Evolutionary conservation across 805 yeast genomes (phyloP).

Genomic region (Maudiozyma bulderi): DNA sequence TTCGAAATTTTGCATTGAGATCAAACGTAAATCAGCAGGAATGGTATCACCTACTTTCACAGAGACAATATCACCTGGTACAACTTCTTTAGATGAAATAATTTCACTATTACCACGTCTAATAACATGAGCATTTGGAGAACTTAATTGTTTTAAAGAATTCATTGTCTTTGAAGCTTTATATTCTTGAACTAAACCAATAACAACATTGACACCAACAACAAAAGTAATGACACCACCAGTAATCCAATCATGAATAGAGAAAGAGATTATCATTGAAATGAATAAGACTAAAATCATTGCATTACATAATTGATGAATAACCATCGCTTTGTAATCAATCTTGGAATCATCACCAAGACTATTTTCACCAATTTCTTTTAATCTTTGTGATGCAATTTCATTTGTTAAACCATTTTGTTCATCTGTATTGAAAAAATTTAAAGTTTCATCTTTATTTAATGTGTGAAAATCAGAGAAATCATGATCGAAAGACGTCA

Average conservation of each 20-base stretch:
- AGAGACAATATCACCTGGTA: constrained; percentile 90
- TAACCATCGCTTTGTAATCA: constrained; percentile 55
- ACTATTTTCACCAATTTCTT: constrained; percentile 71
- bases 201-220: constrained; percentile 81
- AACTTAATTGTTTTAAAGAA: constrained; percentile 84
- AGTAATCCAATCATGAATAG: constrained; percentile 91
- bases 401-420: constrained; percentile 54
- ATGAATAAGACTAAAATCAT: constrained; percentile 80
- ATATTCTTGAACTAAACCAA: constrained; percentile 93
- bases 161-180: constrained; percentile 89
- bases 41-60: constrained; percentile 89
- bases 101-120: constrained; percentile 66
- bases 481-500: constrained; percentile 8
- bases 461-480: constrained; percentile 41
- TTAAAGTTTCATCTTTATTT: constrained; percentile 51
- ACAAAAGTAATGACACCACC: constrained; percentile 89
- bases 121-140: constrained; percentile 85
- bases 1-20: constrained; percentile 64
- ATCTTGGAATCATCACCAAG: constrained; percentile 71
- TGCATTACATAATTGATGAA: constrained; percentile 85
- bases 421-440: constrained; percentile 51
- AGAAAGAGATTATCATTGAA: constrained; percentile 74
- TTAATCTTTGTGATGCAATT: constrained; percentile 59
- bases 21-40: constrained; percentile 87
- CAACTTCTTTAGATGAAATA: constrained; percentile 73